A percentile compares a stretch with the other conserved stretches of the same genome.
phyloP scores from a whole-genome alignment of 2,329 filamentous ascomycete species.

The Proliferodiscus dingleyae region DNA sequence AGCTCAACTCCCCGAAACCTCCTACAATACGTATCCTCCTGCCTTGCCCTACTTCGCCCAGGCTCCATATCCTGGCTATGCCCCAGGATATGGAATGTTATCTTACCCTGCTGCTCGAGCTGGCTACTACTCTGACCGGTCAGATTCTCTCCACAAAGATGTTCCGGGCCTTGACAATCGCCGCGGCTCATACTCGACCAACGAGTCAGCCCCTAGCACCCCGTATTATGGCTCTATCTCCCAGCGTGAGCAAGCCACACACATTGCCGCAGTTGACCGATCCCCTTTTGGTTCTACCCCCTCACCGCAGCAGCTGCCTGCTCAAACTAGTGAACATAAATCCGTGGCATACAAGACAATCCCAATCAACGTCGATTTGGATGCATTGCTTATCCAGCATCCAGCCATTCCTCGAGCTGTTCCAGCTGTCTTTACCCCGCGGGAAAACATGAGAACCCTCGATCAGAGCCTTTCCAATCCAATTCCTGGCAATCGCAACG shows the following conservation, averaged over 20 bases:
- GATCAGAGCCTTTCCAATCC: conserved; percentile 94
- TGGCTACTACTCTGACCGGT: conserved; percentile 28
- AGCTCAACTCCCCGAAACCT: conserved; percentile 25
- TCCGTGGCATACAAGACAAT: conserved; percentile 28
- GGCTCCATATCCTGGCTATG: conserved; percentile 30
- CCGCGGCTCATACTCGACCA: conserved; percentile 63
- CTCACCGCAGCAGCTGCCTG: conserved; percentile 55
- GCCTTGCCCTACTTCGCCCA: conserved; percentile 29
- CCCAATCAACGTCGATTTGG: conserved; percentile 40
- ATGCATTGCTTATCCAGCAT: conserved; percentile 66
- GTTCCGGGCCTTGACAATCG: conserved; percentile 61
- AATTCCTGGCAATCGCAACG: conserved; percentile 87
- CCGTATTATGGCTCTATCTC: conserved; percentile 57
- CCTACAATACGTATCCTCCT: conserved; percentile 28
- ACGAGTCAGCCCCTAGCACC: conserved; percentile 60
- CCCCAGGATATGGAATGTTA: conserved; percentile 28
- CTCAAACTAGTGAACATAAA: conserved; percentile 36
- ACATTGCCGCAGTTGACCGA: conserved; percentile 55
- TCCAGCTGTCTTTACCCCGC: conserved; percentile 80
- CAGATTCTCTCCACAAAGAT: conserved; percentile 35
- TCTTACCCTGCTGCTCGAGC: conserved; percentile 29
- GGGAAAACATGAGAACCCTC: conserved; percentile 80
- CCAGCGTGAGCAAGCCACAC: conserved; percentile 55
- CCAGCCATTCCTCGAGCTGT: conserved; percentile 83
- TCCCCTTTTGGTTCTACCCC: conserved; percentile 60